Percentiles rank a stretch among this genome's conserved stretches.
Evolutionary conservation across 2,329 filamentous ascomycete genomes (phyloP).

Genomic region (Monosporascus sp.): DNA sequence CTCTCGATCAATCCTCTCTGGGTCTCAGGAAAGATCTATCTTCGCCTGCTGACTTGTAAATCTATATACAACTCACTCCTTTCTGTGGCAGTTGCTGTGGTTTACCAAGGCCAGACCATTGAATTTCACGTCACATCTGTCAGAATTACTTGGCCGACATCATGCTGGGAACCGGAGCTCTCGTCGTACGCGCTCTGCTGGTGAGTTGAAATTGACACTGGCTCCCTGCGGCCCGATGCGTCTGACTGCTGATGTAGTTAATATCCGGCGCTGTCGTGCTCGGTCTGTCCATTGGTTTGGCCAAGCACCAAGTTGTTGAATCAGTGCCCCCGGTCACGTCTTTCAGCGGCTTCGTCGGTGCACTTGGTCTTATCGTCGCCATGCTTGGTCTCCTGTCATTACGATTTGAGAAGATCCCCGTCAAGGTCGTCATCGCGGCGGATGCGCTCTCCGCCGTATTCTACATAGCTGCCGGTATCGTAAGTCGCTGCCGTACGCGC

Average conservation of each 20-base stretch:
- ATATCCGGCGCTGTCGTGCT: constrained; percentile 27
- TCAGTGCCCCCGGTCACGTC: constrained; percentile 24
- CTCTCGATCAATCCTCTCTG: too few species aligned
- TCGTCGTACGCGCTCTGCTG: constrained; percentile 18
- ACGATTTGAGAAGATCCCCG: constrained; percentile 25
- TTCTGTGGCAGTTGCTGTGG: too few species aligned
- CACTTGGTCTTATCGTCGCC: constrained; percentile 26
- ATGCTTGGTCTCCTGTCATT: constrained; percentile 20
- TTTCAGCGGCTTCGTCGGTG: constrained; percentile 28
- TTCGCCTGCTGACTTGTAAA: too few species aligned
- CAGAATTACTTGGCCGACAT: background rate
- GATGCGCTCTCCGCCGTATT: constrained; percentile 25
- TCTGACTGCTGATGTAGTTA: constrained; percentile 8
- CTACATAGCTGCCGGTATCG: constrained; percentile 28
- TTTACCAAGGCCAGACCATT: too few species aligned
- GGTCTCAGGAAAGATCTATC: too few species aligned
- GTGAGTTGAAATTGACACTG: constrained; percentile 11
- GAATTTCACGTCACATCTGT: background rate
- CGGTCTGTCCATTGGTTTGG: constrained; percentile 25
- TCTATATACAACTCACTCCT: too few species aligned
- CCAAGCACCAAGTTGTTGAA: constrained; percentile 24
- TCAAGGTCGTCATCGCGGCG: constrained; percentile 16
- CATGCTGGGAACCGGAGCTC: constrained; percentile 18
- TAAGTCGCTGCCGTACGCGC: constrained; percentile 9
- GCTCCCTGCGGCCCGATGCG: background rate